Percentiles rank a stretch among this genome's conserved stretches.
phyloP scores from a whole-genome alignment of 2,329 filamentous ascomycete species.

The Ceratocystis cacaofunesta region DNA sequence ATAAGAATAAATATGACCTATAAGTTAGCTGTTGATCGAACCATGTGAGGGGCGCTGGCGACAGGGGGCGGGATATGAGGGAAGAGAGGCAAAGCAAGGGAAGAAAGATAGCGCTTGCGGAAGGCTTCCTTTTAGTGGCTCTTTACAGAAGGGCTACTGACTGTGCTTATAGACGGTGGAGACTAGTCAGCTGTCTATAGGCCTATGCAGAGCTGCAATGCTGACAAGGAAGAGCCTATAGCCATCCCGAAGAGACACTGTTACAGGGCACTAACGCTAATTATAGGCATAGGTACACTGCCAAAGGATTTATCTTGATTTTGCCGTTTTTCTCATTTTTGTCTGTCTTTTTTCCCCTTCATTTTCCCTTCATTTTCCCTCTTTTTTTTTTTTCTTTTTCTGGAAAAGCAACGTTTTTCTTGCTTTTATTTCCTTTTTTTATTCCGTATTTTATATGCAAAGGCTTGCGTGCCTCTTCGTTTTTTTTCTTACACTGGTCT shows the following conservation, averaged over 20 bases:
- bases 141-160: background rate
- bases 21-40: background rate
- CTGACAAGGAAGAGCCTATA: no score
- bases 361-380: background rate
- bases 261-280: no score
- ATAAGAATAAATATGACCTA: constrained; percentile 10
- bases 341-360: background rate
- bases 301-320: background rate
- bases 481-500: background rate
- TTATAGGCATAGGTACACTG: no score
- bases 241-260: no score
- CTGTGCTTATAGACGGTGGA: background rate
- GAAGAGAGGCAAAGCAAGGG: background rate
- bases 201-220: background rate
- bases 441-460: background rate
- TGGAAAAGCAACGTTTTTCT: background rate
- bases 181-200: background rate
- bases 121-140: background rate
- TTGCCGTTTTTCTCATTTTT: background rate
- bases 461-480: background rate
- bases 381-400: background rate
- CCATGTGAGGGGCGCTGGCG: background rate
- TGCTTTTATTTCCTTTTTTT: background rate
- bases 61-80: background rate
- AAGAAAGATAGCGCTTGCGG: background rate